These are phyloP conservation scores for Salix suchowensis DNA, from an alignment of 345 rosid genomes.

Conservation along the genomic window DNA sequence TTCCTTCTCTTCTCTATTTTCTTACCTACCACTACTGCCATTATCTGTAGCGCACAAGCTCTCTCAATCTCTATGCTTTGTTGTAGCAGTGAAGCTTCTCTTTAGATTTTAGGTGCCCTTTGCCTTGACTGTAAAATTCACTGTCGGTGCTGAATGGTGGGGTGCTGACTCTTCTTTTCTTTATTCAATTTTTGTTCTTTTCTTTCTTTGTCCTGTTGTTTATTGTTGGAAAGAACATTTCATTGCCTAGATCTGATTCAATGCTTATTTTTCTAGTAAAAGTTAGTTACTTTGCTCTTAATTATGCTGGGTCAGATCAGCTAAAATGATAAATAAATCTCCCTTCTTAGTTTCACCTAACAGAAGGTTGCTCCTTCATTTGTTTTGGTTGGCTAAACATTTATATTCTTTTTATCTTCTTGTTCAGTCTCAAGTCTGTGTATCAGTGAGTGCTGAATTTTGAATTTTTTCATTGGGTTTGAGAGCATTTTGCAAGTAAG, in stretches of 20 bases:
- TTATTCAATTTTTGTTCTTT: no score
- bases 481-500: background rate
- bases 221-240: background rate
- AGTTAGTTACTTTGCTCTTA: background rate
- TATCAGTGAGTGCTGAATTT: background rate
- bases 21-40: background rate
- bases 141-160: constrained; percentile 7
- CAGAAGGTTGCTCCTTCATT: background rate
- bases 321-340: background rate
- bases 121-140: background rate
- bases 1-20: background rate
- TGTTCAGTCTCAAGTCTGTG: background rate
- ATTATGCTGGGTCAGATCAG: background rate
- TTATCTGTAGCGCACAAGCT: background rate
- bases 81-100: background rate
- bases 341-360: background rate
- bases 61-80: background rate
- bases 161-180: background rate
- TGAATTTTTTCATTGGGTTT: background rate
- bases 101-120: background rate
- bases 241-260: constrained; percentile 5
- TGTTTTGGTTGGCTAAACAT: background rate
- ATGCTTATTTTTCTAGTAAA: background rate
- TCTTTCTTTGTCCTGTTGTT: background rate
- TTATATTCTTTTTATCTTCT: background rate